phyloP scores from a whole-genome alignment of 140 eudicot species.

The Erigeron philadelphicus region DNA sequence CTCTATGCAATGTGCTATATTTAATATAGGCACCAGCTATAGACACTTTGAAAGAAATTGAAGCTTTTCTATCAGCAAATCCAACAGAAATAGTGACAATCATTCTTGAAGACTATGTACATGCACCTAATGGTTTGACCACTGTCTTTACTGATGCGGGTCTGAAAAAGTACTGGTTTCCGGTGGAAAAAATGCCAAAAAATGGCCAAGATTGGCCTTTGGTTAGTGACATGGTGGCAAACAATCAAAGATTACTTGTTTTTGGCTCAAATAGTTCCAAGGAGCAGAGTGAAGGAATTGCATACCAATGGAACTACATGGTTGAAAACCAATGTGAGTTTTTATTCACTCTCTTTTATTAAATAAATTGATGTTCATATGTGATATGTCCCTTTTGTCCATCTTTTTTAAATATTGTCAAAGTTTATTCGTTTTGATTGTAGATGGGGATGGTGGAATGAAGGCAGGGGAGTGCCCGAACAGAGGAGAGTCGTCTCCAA shows the following conservation, averaged over 20 bases:
- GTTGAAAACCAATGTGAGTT: constrained; percentile 80
- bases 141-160: constrained; percentile 66
- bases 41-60: constrained; percentile 66
- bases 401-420: not conserved
- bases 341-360: not conserved
- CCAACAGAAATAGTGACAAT: constrained; percentile 82
- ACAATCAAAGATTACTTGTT: constrained; percentile 68
- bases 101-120: constrained; percentile 80
- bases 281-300: constrained; percentile 78
- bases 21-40: constrained; percentile 59
- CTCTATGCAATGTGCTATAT: constrained; percentile 12
- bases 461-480: constrained; percentile 62
- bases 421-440: not conserved
- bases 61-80: constrained; percentile 60
- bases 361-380: not conserved
- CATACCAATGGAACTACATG: constrained; percentile 90
- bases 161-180: constrained; percentile 83
- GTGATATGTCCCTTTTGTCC: not conserved
- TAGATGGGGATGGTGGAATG: constrained; percentile 91
- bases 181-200: constrained; percentile 63
- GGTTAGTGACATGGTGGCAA: constrained; percentile 70
- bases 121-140: constrained; percentile 68
- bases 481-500: constrained; percentile 60
- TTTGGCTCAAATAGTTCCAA: constrained; percentile 64
- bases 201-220: constrained; percentile 94